Percentiles rank a stretch among this genome's conserved stretches.
Evolutionary conservation across 352 stramenopile genomes (phyloP).

Genomic region (Phytophthora cactorum): DNA sequence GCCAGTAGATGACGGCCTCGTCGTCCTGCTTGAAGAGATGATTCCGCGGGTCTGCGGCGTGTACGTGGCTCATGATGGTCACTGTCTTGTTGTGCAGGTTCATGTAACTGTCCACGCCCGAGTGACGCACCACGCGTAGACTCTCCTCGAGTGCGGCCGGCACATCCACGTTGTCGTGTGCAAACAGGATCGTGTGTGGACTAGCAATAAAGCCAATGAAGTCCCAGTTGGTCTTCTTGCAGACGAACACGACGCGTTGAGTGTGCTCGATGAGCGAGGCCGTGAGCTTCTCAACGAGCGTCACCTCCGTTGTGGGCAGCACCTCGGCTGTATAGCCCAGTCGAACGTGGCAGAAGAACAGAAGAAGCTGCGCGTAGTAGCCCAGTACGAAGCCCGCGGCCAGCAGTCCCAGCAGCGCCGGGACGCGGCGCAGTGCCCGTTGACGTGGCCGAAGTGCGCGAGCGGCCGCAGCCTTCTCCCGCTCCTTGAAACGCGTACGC

Average conservation of each 20-base stretch:
- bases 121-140: slow-evolving; percentile 65
- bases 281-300: slow-evolving; percentile 53
- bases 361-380: slow-evolving; percentile 72
- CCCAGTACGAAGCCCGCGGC: slow-evolving; percentile 51
- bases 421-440: slow-evolving; percentile 28
- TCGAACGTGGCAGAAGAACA: slow-evolving; percentile 74
- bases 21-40: slow-evolving; percentile 83
- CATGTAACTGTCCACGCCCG: slow-evolving; percentile 71
- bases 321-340: slow-evolving; percentile 63
- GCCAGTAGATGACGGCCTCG: slow-evolving; percentile 78
- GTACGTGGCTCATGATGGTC: slow-evolving; percentile 79
- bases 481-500: slow-evolving; percentile 29
- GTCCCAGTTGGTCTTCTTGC: slow-evolving; percentile 82
- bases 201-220: slow-evolving; percentile 72
- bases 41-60: slow-evolving; percentile 49
- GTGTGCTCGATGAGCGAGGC: slow-evolving; percentile 59
- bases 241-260: slow-evolving; percentile 72
- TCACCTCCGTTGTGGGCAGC: slow-evolving; percentile 49
- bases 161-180: slow-evolving; percentile 67
- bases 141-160: slow-evolving; percentile 56
- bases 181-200: slow-evolving; percentile 72
- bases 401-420: slow-evolving; percentile 26
- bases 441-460: slow-evolving; percentile 10
- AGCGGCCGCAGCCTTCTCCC: slow-evolving; percentile 22
- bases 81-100: slow-evolving; percentile 87